Conservation (phyloP, 78 protist species). For the Capsaspora owczarzaki region DNA sequence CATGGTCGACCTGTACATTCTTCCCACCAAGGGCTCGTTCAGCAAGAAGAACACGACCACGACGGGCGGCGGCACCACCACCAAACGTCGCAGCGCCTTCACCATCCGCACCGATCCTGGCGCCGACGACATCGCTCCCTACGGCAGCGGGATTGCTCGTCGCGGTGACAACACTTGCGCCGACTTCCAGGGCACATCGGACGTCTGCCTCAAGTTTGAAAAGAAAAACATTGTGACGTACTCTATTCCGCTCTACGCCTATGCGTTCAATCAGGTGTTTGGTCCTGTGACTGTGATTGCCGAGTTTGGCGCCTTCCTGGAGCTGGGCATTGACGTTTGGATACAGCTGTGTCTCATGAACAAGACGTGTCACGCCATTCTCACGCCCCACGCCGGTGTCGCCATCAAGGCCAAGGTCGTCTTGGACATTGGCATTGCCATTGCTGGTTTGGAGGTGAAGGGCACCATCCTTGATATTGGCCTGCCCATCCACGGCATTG, state of each 20-base stretch:
- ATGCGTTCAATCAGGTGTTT: not conserved
- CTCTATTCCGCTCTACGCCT: not conserved
- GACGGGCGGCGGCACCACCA: not conserved
- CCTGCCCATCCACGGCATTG: slow-evolving; percentile 1
- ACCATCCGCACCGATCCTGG: not conserved
- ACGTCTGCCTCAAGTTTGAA: not conserved
- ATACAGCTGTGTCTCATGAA: not conserved
- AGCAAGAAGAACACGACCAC: too few species aligned
- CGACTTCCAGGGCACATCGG: not conserved
- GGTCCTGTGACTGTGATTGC: not conserved
- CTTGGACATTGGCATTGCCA: not conserved
- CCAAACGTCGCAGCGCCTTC: not conserved
- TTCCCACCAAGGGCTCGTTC: not conserved
- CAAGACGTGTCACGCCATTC: not conserved
- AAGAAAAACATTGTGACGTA: not conserved
- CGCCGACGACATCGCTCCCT: not conserved
- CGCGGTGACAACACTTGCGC: not conserved
- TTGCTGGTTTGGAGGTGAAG: not conserved
- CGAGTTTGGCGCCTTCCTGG: not conserved
- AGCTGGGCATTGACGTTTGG: not conserved
- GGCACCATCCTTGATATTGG: not conserved
- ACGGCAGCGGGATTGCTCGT: too few species aligned
- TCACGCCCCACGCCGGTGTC: not conserved
- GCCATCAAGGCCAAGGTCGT: not conserved
- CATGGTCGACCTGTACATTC: not conserved